Conservation (phyloP, 768 basidiomycete genomes). For the Amanita rimosa region DNA sequence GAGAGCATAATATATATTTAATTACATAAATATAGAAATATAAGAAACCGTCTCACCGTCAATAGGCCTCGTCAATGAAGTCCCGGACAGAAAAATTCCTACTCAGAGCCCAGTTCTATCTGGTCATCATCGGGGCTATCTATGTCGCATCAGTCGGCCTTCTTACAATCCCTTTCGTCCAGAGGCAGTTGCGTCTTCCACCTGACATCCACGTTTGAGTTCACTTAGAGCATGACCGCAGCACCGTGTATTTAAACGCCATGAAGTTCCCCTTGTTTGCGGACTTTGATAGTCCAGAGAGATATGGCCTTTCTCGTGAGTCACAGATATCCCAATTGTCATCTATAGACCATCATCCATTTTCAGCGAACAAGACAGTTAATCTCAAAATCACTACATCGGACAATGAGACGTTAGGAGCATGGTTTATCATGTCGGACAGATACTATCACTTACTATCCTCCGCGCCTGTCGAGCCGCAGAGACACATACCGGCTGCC, state of each 20-base stretch:
- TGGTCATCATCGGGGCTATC: slow-evolving; percentile 33
- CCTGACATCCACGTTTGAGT: slow-evolving; percentile 2
- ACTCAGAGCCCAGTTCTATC: slow-evolving; percentile 17
- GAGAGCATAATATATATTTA: no score
- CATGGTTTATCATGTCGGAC: slow-evolving; percentile 77
- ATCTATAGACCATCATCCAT: neutral
- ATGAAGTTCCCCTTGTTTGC: slow-evolving; percentile 52
- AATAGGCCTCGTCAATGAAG: neutral
- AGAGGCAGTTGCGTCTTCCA: slow-evolving; percentile 47
- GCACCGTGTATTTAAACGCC: slow-evolving; percentile 50
- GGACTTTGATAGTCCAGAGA: slow-evolving; percentile 58
- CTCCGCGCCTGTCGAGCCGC: slow-evolving; percentile 22
- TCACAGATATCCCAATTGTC: slow-evolving; percentile 1
- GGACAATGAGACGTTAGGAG: slow-evolving; percentile 74
- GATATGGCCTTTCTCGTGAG: slow-evolving; percentile 73
- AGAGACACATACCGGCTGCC: slow-evolving; percentile 38
- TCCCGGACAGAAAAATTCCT: neutral
- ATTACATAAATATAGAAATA: no score
- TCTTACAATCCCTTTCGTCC: slow-evolving; percentile 51
- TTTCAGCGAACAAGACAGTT: slow-evolving; percentile 61
- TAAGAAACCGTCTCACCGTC: no score
- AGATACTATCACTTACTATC: slow-evolving; percentile 42
- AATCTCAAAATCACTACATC: slow-evolving; percentile 61
- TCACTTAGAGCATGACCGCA: slow-evolving; percentile 8
- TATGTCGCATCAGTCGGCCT: slow-evolving; percentile 44